Base-by-base conservation (phyloP, 352 stramenopile genomes). In the Stramenopiles sp. region DNA sequence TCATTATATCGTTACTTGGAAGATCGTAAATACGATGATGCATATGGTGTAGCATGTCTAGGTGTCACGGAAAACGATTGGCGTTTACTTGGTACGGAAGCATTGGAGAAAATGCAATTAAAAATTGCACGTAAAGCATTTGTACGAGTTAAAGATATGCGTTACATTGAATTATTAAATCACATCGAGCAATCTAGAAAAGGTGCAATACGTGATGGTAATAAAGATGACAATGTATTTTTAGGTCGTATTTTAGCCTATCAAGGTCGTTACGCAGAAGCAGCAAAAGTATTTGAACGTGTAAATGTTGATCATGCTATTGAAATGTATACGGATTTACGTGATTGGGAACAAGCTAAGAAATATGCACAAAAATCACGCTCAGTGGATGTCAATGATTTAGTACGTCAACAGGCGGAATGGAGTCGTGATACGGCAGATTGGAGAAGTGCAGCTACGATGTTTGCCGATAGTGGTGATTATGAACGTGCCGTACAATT, bases 341-440 rank as follows among this genome's bases (percentile, higher is more conserved):
- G 92, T 4, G 88, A 94, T 84, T 98, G 92, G 92, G 92, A 97
- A 32, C 89, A 97, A 78, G 93, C 93, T 32, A 97, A 96, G 84
- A 87, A 87, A 29, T 94, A 95, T 65, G 91, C 92, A 0, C 86
- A 84, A 13, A 74, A 74, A 7, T 87, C 90, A 79, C 88, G 84
- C 63, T 90, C 89, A 63, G 83, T 93, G 32, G 90, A 96, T 81
- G 89, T 93, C 65, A 86, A 92, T 76, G 87, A 96, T 69, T 85
- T 98, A 7, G 88, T 93, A 0, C 81, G 88, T 31, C 88, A 92
- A 38, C 92, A 97, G 82, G 93, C 92, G 31, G 89, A 93, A 80
- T 96, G 91, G 91, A 89, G 91, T 30, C 88, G 97, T 65, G 91
- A 97, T 53, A 90, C 93, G 0, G 88, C 93, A 53, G 91, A 98